Base-by-base conservation (phyloP, 75 land plant species). In the Sequoiadendron giganteum region DNA sequence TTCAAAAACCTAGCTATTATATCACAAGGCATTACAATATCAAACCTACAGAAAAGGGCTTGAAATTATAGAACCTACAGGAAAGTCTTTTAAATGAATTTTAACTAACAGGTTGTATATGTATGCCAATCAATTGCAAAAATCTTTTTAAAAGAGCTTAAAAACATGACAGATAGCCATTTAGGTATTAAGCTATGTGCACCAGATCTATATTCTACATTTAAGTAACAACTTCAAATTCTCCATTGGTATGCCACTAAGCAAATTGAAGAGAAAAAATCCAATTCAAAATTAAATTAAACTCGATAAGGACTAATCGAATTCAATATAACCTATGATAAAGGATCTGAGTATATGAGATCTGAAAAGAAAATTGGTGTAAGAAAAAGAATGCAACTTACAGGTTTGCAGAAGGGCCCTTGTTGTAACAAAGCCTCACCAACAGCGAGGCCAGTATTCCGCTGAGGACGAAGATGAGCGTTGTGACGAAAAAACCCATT, bases 341-440 rank as follows among this genome's bases (percentile, higher is more conserved):
- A 0, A 61, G 70, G n/a, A 61, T 61, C 28, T 25, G 6, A 61
- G 70, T 61, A 61, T 79, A 25, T 40, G 4, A 82, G 34, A 82
- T 82, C 84, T 43, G 5, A 43, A 82, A 47, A 28, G 1, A 43
- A 82, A 82, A 82, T 25, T 43, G n/a, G 25, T 47, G 52, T 82
- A n/a, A 11, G 84, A 21, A 85, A 49, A 42, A 21, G 84, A 14
- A 85, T 28, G 39, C 21, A 32, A 56, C 86, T 32, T 34, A 85
- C 86, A 85, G 86, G 21, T 85, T 85, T 3, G 86, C 65, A 55
- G 86, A 85, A 36, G 86, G 42, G 25, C 86, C 43, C 86, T 85
- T 85, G 86, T 85, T 85, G 86, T 85, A 85, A 38, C 86, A 85
- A n/a, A 85, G 68, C 68, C 86, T 55, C 39, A 85, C 42, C 58